Base-by-base conservation (phyloP, 306 rosid species). In the Lotus japonicus region DNA sequence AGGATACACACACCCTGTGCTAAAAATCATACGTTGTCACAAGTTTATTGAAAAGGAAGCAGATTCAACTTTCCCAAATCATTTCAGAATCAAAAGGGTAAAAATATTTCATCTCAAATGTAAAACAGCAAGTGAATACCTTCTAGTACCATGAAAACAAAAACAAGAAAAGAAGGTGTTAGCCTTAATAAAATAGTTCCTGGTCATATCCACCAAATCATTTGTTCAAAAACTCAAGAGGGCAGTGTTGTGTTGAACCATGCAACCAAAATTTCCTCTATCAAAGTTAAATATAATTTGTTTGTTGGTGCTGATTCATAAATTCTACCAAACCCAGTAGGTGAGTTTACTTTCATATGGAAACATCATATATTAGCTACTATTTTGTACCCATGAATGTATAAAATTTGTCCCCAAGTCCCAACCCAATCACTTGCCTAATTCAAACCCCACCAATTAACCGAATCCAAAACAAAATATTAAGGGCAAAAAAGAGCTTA, bases 391-490 rank as follows among this genome's bases (percentile, higher is more conserved):
- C 54, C 11, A 49, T 55, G 31, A 44, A 73, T 66, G 63, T 39
- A 67, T 16, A 9, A 39, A 2, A 14, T 21, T n/a, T n/a, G n/a
- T n/a, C n/a, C n/a, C n/a, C n/a, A n/a, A n/a, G n/a, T n/a, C n/a
- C n/a, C n/a, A n/a, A n/a, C n/a, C n/a, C 31, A 26, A 26, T 26
- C 31, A 26, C 31, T 26, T 2, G 4, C 31, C 31, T 26, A 3
- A 3, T 26, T 26, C 31, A 26, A 26, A 26, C 0, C 4, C 31
- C 2, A 26, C 4, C 31, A 26, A 49, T 35, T 15, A 56, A 19
- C 44, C 66, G 13, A 44, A 42, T 71, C 45, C 69, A 66, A 43
- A 66, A 51, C 70, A 50, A 58, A 66, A 38, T 10, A 26, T 21
- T 1, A 21, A 21, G 26, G 26, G 26, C 26, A 21, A 21, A 21